These are phyloP conservation scores for Tuber melanosporum DNA, from an alignment of 495 filamentous ascomycete species.

Conservation along the genomic window DNA sequence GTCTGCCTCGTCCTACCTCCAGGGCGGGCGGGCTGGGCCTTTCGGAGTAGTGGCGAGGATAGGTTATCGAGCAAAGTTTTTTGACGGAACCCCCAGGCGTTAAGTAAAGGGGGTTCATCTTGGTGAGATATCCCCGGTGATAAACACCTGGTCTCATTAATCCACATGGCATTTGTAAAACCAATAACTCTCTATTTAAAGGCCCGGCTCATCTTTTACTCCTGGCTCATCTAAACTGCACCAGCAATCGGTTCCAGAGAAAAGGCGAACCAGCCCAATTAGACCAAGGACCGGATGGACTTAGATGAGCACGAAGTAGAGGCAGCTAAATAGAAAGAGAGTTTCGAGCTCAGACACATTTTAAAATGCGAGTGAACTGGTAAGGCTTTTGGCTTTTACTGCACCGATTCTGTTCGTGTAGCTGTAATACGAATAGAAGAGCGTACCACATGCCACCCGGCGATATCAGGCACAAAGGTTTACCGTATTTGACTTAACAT, in stretches of 20 bases:
- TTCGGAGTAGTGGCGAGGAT: no score
- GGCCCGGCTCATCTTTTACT: neutral
- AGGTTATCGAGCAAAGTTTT: no score
- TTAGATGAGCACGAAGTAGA: neutral
- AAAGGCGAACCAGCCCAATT: neutral
- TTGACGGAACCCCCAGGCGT: no score
- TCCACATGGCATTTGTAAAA: neutral
- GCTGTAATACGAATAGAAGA: neutral
- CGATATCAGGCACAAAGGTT: neutral
- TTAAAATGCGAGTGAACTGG: neutral
- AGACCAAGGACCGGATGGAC: neutral
- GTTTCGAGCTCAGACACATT: neutral
- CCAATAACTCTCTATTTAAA: no score
- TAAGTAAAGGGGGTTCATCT: neutral
- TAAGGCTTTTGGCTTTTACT: neutral
- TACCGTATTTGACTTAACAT: neutral
- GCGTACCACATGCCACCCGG: neutral
- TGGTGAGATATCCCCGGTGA: neutral
- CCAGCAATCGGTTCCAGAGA: neutral
- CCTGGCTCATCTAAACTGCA: neutral
- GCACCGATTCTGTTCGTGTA: neutral
- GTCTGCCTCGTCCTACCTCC: neutral
- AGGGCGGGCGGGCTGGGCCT: neutral
- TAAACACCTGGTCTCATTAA: neutral
- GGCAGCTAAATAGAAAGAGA: neutral